Conservation (phyloP, 176 grass and related monocot genomes). For the Raddia distichophylla region DNA sequence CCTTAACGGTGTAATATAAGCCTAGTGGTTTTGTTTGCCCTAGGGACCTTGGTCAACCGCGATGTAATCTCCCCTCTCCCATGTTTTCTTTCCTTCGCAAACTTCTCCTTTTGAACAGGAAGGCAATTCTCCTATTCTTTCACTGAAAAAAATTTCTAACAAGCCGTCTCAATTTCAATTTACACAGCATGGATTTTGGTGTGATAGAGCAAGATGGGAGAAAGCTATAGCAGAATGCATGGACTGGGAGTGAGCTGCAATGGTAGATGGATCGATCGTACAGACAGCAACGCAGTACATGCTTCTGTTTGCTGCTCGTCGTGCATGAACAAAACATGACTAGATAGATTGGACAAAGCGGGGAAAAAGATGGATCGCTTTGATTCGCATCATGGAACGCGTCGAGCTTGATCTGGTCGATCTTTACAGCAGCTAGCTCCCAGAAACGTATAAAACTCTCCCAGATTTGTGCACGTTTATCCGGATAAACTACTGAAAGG, state of each 20-base stretch:
- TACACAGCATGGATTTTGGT: neutral
- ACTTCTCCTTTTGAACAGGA: too few relatives aligned
- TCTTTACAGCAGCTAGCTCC: slow-evolving; percentile 10
- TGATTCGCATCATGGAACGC: slow-evolving; percentile 2
- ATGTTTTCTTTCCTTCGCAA: too few relatives aligned
- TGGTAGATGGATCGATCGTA: neutral
- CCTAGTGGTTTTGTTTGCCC: too few relatives aligned
- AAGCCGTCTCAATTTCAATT: neutral
- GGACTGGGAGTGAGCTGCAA: neutral
- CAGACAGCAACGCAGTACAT: neutral
- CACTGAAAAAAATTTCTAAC: neutral
- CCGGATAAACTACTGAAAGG: slow-evolving; percentile 17
- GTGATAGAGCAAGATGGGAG: neutral
- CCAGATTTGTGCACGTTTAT: slow-evolving; percentile 23
- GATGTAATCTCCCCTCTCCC: too few relatives aligned
- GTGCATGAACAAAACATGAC: neutral
- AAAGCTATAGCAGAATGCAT: neutral
- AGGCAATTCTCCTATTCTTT: too few relatives aligned
- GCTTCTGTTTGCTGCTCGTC: neutral
- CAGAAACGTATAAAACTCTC: slow-evolving; percentile 48
- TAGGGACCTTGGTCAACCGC: too few relatives aligned
- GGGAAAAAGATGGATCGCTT: neutral
- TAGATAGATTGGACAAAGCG: neutral
- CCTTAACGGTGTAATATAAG: too few relatives aligned
- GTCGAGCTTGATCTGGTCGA: neutral